Base-by-base conservation (phyloP, 2,329 filamentous ascomycete genomes). In the Beauveria sp. region DNA sequence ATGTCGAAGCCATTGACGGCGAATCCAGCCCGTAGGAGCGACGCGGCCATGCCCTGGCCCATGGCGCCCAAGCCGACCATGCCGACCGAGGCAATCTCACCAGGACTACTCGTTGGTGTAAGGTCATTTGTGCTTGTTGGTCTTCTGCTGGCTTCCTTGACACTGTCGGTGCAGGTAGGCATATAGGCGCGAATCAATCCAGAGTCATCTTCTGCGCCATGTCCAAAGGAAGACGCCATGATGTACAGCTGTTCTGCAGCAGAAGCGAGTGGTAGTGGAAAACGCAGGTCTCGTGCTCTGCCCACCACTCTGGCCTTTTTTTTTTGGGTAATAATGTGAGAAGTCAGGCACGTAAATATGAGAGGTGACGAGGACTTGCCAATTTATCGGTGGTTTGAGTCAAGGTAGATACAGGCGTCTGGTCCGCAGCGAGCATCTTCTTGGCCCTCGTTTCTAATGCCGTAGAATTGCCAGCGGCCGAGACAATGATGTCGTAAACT, bases 381-480 rank as follows among this genome's bases (percentile, higher is more conserved):
- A 75, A 69, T 63, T 74, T 71, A 52, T 74, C 71, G 2, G 73
- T 66, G 24, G 74, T 72, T 16, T 73, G 74, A 47, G 70, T 67
- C 20, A 78, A 62, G 1, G 75, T 70, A 8, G 71, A 72, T 38
- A 70, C 67, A 18, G 74, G 66, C 16, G 68, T 70, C 72, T 78
- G 79, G 65, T 82, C 79, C 60, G 79, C 77, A 22, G 75, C 74
- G 45, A 86, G 69, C 72, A 82, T 80, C 66, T 79, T 78, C 46
- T 79, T 77, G 16, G 77, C 79, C n/a, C 81, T 72, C 66, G 83
- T 81, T 66, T 81, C 79, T 72, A 84, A 85, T 74, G 84, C 83
- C 76, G 79, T 84, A 65, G 78, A 79, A 40, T 62, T 68, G 7
- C 71, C 71, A 2, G 70, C 70, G 2, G 70, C 68, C 38, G 67